These are phyloP conservation scores for Dimocarpus longan DNA, from an alignment of 345 rosid genomes.

Conservation along the genomic window DNA sequence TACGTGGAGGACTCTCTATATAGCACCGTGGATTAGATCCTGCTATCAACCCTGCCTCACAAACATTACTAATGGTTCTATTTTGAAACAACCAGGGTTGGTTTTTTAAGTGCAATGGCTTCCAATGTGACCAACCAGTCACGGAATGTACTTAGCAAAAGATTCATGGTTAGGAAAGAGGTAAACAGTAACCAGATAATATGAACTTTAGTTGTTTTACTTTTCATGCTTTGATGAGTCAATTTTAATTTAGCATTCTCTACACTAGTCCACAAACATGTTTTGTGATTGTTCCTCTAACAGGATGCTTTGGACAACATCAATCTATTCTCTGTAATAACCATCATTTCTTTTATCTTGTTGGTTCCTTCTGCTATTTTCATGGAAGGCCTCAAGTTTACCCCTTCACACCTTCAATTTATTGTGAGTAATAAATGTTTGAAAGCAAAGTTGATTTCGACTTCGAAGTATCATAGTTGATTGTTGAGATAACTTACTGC, in stretches of 20 bases:
- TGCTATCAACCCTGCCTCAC: background rate
- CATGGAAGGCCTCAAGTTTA: slow-evolving; percentile 66
- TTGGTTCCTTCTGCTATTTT: slow-evolving; percentile 68
- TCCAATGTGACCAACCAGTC: slow-evolving; percentile 92
- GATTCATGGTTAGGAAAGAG: slow-evolving; percentile 67
- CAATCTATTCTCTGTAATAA: slow-evolving; percentile 84
- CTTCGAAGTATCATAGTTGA: background rate
- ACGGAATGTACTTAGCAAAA: slow-evolving; percentile 84
- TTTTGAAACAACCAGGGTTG: slow-evolving; percentile 62
- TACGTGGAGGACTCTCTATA: background rate
- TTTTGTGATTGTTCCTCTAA: slow-evolving; percentile 9
- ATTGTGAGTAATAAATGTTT: slow-evolving; percentile 52
- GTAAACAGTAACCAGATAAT: slow-evolving; percentile 21
- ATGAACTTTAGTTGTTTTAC: background rate
- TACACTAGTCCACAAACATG: background rate
- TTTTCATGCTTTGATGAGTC: background rate
- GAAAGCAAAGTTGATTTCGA: background rate
- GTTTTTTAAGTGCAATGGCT: slow-evolving; percentile 91
- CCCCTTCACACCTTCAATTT: slow-evolving; percentile 62
- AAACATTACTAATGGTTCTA: slow-evolving; percentile 6
- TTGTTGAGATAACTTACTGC: background rate
- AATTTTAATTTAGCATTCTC: background rate
- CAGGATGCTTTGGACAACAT: slow-evolving; percentile 85
- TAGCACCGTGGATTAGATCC: background rate
- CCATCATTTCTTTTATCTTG: slow-evolving; percentile 64